These are phyloP conservation scores for Cystobasidium sp. DNA, from an alignment of 1,284 basidiomycete species.

Conservation along the genomic window DNA sequence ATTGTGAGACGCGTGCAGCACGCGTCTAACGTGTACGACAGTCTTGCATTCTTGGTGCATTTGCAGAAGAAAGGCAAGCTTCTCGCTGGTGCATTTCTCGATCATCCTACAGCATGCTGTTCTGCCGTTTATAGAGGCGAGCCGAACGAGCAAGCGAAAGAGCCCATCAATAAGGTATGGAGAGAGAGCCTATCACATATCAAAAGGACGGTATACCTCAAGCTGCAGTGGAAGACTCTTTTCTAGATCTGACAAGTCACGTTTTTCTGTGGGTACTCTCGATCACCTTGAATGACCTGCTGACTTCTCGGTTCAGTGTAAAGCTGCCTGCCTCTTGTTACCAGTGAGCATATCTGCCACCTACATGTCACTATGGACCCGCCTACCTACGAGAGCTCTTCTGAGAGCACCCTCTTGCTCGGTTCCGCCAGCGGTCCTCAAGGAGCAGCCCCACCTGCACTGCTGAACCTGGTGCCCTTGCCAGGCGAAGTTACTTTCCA, in stretches of 20 bases:
- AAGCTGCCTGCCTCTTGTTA: constrained; percentile 60
- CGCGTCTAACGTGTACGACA: neutral
- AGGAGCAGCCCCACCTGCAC: constrained; percentile 17
- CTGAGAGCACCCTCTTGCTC: constrained; percentile 61
- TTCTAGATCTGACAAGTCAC: neutral
- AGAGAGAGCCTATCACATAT: neutral
- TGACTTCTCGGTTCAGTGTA: neutral
- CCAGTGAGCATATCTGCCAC: constrained; percentile 73
- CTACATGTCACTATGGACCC: constrained; percentile 67
- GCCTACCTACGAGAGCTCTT: constrained; percentile 63
- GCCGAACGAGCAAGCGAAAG: neutral
- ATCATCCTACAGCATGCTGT: neutral
- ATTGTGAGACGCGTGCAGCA: neutral
- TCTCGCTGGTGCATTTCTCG: neutral
- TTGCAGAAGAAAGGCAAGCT: neutral
- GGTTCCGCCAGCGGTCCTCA: constrained; percentile 52
- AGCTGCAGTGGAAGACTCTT: neutral
- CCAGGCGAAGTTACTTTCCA: constrained; percentile 39
- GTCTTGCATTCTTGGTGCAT: neutral
- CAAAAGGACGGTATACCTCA: no score
- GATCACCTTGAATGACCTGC: neutral
- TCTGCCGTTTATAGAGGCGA: no score
- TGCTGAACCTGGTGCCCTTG: constrained; percentile 38
- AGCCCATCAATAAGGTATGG: neutral
- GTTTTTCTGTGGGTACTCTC: neutral